Evolutionary conservation across 176 grass and related monocot genomes (phyloP).

Genomic region (Oryza glaberrima): DNA sequence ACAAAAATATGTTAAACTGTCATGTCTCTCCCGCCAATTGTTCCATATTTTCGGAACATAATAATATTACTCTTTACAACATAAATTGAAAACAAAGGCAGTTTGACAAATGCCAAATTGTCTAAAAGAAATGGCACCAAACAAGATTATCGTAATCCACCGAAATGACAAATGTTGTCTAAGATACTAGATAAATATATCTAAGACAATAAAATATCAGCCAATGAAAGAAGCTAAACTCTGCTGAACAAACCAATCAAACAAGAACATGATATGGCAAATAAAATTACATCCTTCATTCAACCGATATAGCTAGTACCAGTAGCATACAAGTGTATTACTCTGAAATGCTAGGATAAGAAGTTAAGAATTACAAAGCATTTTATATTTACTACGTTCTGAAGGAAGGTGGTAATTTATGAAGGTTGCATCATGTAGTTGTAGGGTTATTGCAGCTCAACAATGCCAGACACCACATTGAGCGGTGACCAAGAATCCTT

Average conservation of each 20-base stretch:
- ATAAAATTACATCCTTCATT: background rate
- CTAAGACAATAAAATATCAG: background rate
- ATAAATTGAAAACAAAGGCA: background rate
- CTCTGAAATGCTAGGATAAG: background rate
- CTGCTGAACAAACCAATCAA: background rate
- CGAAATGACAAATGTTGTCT: background rate
- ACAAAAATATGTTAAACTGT: background rate
- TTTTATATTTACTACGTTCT: background rate
- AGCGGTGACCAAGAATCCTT: background rate
- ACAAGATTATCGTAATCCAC: background rate
- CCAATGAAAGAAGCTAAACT: background rate
- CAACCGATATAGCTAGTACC: constrained; percentile 21
- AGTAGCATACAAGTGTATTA: background rate
- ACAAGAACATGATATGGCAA: background rate
- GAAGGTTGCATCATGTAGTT: background rate
- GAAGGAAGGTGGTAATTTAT: background rate
- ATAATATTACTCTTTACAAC: background rate
- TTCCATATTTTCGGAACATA: background rate
- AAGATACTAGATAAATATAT: background rate
- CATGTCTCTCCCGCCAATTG: background rate
- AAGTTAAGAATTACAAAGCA: background rate
- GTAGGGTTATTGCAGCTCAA: background rate
- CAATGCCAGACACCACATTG: constrained; percentile 20
- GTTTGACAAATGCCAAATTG: background rate
- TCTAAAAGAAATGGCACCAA: background rate